These are phyloP conservation scores for Exophiala lecanii-corni DNA, from an alignment of 2,329 filamentous ascomycete species.

Conservation along the genomic window DNA sequence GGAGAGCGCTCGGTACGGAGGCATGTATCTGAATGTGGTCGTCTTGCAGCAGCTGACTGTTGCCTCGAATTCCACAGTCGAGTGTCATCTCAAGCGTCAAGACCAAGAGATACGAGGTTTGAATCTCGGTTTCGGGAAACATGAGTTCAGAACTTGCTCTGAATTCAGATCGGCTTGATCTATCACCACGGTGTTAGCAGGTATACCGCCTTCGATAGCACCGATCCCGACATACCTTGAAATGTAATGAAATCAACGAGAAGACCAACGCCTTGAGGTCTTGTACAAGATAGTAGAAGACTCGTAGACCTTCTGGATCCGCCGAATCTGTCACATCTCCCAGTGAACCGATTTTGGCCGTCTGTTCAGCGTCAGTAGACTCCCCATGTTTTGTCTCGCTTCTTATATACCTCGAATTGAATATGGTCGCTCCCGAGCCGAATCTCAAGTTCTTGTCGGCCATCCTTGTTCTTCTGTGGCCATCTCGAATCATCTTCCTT, in stretches of 20 bases:
- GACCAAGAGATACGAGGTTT: too few species aligned
- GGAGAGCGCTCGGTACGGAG: too few species aligned
- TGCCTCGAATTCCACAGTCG: too few species aligned
- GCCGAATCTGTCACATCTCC: slow-evolving; percentile 95
- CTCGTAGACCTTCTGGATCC: slow-evolving; percentile 89
- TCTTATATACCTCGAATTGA: slow-evolving; percentile 77
- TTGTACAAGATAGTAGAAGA: slow-evolving; percentile 98
- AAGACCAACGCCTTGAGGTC: slow-evolving; percentile 96
- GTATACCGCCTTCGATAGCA: not conserved
- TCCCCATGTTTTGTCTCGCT: not conserved
- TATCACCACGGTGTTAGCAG: slow-evolving; percentile 27
- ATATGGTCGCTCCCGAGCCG: slow-evolving; percentile 92
- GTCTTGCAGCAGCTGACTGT: too few species aligned
- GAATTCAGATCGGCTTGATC: slow-evolving; percentile 49
- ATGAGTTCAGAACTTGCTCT: too few species aligned
- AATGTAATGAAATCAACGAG: slow-evolving; percentile 91
- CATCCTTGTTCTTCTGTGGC: slow-evolving; percentile 99
- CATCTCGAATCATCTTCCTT: slow-evolving; percentile 99
- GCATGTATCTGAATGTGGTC: too few species aligned
- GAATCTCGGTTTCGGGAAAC: too few species aligned
- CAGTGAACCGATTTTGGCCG: slow-evolving; percentile 94
- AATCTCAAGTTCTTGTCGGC: slow-evolving; percentile 93
- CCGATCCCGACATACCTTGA: slow-evolving; percentile 61
- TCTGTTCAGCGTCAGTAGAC: slow-evolving; percentile 52
- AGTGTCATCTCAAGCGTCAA: too few species aligned